phyloP scores from a whole-genome alignment of 1,284 basidiomycete species.

The Irpex sp. region DNA sequence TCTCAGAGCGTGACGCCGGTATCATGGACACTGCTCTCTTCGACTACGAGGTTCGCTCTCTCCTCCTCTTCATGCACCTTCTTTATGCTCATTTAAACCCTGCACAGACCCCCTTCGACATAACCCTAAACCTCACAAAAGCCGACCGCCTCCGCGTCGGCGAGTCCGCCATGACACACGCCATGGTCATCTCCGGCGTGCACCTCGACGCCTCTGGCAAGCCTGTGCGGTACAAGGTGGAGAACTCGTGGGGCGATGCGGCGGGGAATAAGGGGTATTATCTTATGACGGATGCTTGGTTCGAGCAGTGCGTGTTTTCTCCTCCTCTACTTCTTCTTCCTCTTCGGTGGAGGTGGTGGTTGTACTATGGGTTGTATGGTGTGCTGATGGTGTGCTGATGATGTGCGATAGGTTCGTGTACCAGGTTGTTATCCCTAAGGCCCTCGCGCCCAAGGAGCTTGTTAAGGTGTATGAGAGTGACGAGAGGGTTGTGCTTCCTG shows the following conservation, averaged over 20 bases:
- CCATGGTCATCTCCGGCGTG: conserved; percentile 92
- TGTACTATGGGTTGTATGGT: too few relatives aligned
- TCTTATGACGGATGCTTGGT: conserved; percentile 91
- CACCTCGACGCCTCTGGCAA: conserved; percentile 75
- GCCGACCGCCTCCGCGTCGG: conserved; percentile 78
- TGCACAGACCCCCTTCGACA: conserved; percentile 41
- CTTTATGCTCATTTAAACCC: too few relatives aligned
- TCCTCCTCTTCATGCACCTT: too few relatives aligned
- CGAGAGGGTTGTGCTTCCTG: conserved; percentile 61
- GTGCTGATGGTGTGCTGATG: background rate
- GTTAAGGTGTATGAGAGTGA: conserved; percentile 73
- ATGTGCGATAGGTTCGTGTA: conserved; percentile 63
- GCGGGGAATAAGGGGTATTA: conserved; percentile 86
- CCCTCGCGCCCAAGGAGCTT: conserved; percentile 73
- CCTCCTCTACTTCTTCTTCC: background rate
- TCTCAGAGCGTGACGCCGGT: conserved; percentile 61
- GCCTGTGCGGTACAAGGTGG: conserved; percentile 86
- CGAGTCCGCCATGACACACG: conserved; percentile 89
- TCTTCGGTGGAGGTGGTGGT: too few relatives aligned
- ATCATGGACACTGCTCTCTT: conserved; percentile 86
- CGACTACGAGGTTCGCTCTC: conserved; percentile 62
- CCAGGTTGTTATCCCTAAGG: conserved; percentile 83
- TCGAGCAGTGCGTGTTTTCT: conserved; percentile 65
- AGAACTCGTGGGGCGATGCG: conserved; percentile 91
- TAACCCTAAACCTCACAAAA: conserved; percentile 63